Evolutionary conservation across 495 filamentous ascomycete genomes (phyloP), one percentile per base, ranked within the genome.

Genomic region (Glonium stellatum): DNA sequence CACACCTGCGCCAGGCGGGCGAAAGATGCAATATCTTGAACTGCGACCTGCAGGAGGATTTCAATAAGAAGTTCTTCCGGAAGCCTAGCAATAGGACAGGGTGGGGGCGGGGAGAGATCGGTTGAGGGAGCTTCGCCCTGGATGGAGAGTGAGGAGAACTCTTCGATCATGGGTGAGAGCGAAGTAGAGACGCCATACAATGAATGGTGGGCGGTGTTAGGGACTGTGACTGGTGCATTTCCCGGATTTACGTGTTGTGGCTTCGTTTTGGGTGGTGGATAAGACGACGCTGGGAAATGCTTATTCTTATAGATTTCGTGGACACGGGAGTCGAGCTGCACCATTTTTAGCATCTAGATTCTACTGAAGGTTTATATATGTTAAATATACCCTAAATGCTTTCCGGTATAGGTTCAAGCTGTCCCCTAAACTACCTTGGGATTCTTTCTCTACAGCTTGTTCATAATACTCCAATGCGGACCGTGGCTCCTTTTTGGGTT

Each of bases 381-480:
- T 23, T 56, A 5, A 25, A 6, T 9, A 22, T 72, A 92, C 89
- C 66, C 85, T 81, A 67, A 92, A 97, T 3, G 93, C 93, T 69
- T 89, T 90, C 55, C 93, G 82, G 69, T 98, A 97, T 61, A 93
- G 82, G 60, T 79, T 83, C 48, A 98, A 67, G 72, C 93, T 97
- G 62, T 97, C 93, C 4, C 93, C 92, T 19, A 97, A 75, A 57
- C 80, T 92, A 0, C 93, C 93, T 58, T 85, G 84, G 0, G 78
- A 79, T 73, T 97, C 95, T 67, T 82, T 88, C 75, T 96, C 89
- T 8, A 95, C 90, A 0, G 92, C 95, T 70, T 81, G 80, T 70
- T 97, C 93, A 67, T 95, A 97, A 71, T 96, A 89, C 67, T 97
- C 93, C 41, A 97, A 73, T 3, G 93, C 93, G 8, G 91, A 88